These are phyloP conservation scores for Chenopodium berlandieri DNA, from an alignment of 148 eudicot genomes.

Conservation along the genomic window DNA sequence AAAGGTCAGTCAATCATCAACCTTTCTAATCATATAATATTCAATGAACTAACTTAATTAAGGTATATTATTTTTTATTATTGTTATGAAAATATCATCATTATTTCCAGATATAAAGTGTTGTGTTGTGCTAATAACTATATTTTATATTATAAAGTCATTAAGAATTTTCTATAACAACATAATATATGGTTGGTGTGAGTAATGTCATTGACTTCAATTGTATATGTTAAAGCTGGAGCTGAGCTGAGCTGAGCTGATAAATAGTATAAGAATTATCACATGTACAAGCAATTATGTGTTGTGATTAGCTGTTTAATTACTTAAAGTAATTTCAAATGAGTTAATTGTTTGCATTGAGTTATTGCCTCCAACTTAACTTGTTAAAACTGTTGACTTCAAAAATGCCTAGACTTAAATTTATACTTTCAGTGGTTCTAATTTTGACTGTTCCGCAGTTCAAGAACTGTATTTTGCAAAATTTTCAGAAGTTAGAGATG, in stretches of 20 bases:
- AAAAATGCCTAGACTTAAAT: too few relatives aligned
- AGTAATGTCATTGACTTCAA: conserved; percentile 9
- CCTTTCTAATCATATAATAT: background rate
- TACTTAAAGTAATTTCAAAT: background rate
- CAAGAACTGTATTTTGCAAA: too few relatives aligned
- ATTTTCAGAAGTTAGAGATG: too few relatives aligned
- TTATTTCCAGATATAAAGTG: background rate
- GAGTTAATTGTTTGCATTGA: background rate
- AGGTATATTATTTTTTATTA: background rate
- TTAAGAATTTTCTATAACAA: background rate
- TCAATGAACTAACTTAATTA: background rate
- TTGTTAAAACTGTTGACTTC: too few relatives aligned
- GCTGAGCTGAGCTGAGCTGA: background rate
- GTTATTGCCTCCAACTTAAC: background rate
- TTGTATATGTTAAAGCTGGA: background rate
- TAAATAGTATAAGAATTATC: background rate
- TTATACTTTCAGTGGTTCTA: too few relatives aligned
- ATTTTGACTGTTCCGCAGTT: too few relatives aligned
- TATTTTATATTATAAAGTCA: background rate
- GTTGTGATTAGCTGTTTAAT: background rate
- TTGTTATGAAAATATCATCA: background rate
- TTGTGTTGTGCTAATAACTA: conserved; percentile 11
- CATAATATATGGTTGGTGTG: conserved; percentile 20
- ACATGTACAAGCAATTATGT: conserved; percentile 2
- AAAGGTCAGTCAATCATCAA: conserved; percentile 11